These are phyloP conservation scores for Xylariaceae sp. DNA, from an alignment of 2,329 filamentous ascomycete species.

Conservation along the genomic window DNA sequence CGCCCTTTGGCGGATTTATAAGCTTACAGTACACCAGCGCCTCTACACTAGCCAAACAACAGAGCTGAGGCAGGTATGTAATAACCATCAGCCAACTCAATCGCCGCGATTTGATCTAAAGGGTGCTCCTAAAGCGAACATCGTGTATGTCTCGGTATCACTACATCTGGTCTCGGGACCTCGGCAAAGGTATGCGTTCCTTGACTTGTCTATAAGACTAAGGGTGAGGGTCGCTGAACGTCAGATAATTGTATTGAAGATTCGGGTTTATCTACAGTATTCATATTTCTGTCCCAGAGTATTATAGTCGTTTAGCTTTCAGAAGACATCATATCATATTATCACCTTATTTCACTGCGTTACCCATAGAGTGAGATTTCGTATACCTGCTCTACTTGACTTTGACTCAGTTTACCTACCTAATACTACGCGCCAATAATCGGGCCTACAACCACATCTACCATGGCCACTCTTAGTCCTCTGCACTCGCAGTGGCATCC, in stretches of 20 bases:
- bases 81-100: too few relatives aligned
- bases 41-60: not conserved
- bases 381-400: too few relatives aligned
- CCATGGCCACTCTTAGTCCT: conserved; percentile 21
- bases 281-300: not conserved
- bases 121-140: too few relatives aligned
- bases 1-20: conserved; percentile 23
- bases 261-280: not conserved
- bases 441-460: conserved; percentile 23
- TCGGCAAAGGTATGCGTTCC: too few relatives aligned
- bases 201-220: not conserved
- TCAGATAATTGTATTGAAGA: not conserved
- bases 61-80: too few relatives aligned
- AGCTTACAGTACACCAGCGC: not conserved
- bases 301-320: not conserved
- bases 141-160: too few relatives aligned
- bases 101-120: too few relatives aligned
- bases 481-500: conserved; percentile 59
- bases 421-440: not conserved
- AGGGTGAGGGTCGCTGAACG: not conserved
- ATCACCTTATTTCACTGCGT: too few relatives aligned
- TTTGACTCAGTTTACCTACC: too few relatives aligned
- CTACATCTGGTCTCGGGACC: too few relatives aligned
- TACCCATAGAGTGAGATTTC: too few relatives aligned
- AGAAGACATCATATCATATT: not conserved